Conservation (phyloP, 2,329 filamentous ascomycete species). For the Trichoderma semiorbis region DNA sequence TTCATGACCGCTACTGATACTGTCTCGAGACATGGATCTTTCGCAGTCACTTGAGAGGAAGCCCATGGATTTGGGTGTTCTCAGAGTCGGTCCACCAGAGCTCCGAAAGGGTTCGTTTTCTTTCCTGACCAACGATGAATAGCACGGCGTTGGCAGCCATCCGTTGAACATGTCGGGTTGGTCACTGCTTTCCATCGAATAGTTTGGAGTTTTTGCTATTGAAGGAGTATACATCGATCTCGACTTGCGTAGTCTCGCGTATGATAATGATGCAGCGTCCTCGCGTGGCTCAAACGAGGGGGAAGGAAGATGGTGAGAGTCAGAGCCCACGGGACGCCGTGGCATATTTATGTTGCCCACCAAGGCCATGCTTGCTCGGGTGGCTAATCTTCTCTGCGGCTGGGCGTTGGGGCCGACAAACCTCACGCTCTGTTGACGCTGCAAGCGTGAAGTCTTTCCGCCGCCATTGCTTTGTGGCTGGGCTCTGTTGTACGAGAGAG, state of each 20-base stretch:
- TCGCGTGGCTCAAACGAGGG: conserved; percentile 47
- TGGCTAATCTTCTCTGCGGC: conserved; percentile 29
- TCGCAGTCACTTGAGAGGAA: conserved; percentile 41
- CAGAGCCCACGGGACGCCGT: conserved; percentile 17
- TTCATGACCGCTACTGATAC: conserved; percentile 28
- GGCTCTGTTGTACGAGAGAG: conserved; percentile 56
- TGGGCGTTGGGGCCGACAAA: conserved; percentile 42
- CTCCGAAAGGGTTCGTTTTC: conserved; percentile 29
- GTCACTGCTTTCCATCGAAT: conserved; percentile 19
- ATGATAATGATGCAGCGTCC: conserved; percentile 46
- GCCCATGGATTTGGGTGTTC: conserved; percentile 54
- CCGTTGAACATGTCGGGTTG: conserved; percentile 15
- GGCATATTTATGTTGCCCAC: neutral
- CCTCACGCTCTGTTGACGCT: conserved; percentile 53
- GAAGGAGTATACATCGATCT: conserved; percentile 50
- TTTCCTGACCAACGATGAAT: conserved; percentile 21
- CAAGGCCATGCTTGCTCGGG: conserved; percentile 29
- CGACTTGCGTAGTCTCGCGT: conserved; percentile 50
- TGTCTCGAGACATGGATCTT: conserved; percentile 21
- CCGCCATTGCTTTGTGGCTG: conserved; percentile 41
- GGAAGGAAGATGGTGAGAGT: conserved; percentile 32
- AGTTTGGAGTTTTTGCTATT: conserved; percentile 16
- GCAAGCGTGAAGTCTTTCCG: conserved; percentile 27
- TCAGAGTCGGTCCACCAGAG: conserved; percentile 27
- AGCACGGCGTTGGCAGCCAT: conserved; percentile 17